Conservation (phyloP, 441 rosid species). For the Euphorbia schlechtendalii region DNA sequence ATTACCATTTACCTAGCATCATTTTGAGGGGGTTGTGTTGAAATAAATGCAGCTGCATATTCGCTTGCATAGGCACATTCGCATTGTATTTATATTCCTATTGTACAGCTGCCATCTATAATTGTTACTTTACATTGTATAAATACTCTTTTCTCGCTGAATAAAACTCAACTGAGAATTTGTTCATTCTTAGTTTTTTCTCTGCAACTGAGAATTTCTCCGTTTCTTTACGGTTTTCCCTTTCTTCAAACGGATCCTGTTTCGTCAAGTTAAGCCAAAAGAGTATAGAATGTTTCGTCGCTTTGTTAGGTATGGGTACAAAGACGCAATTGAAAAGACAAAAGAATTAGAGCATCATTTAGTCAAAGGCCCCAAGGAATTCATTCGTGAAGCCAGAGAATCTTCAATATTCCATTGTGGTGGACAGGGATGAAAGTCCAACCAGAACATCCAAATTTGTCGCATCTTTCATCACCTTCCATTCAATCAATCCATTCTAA, state of each 20-base stretch:
- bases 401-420: conserved; percentile 13
- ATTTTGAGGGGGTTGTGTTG: too few relatives aligned
- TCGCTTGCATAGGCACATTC: too few relatives aligned
- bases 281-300: conserved; percentile 57
- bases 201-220: too few relatives aligned
- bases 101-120: too few relatives aligned
- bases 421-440: conserved; percentile 16
- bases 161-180: too few relatives aligned
- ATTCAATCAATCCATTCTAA: conserved; percentile 1
- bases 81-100: too few relatives aligned
- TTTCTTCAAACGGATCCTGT: conserved; percentile 62
- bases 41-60: too few relatives aligned
- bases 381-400: conserved; percentile 35
- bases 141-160: too few relatives aligned
- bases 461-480: conserved; percentile 7
- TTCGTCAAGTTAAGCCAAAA: conserved; percentile 56
- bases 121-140: too few relatives aligned
- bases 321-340: conserved; percentile 40
- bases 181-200: too few relatives aligned
- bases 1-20: too few relatives aligned
- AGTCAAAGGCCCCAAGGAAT: conserved; percentile 51
- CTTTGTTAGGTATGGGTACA: conserved; percentile 67
- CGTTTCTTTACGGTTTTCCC: too few relatives aligned
- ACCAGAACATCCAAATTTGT: conserved; percentile 10
- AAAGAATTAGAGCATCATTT: conserved; percentile 56